A percentile compares a stretch with the other conserved stretches of the same genome.
These are phyloP conservation scores for Lipomyces sp. DNA, from an alignment of 805 yeast species.

Conservation along the genomic window DNA sequence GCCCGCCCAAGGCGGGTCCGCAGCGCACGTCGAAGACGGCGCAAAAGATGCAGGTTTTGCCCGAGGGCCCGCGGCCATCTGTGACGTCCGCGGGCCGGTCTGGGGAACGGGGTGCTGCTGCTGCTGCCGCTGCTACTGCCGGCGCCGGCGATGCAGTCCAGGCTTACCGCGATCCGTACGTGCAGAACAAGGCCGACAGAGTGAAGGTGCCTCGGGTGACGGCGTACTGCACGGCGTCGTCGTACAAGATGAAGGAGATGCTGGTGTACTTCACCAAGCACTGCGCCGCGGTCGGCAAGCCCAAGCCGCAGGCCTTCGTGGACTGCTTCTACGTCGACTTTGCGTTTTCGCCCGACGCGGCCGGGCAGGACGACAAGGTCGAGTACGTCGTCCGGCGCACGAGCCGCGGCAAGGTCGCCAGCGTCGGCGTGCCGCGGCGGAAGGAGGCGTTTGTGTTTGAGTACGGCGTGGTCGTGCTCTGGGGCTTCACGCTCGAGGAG, in stretches of 20 bases:
- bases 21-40: slow-evolving; percentile 81
- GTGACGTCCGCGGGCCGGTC: slow-evolving; percentile 1
- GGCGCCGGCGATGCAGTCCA: slow-evolving; percentile 49
- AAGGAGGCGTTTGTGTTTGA: slow-evolving; percentile 67
- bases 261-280: slow-evolving; percentile 81
- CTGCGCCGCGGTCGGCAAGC: slow-evolving; percentile 47
- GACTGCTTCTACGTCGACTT: slow-evolving; percentile 69
- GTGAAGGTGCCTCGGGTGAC: slow-evolving; percentile 88
- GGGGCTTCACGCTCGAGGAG: slow-evolving; percentile 90
- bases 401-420: not conserved
- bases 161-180: slow-evolving; percentile 80
- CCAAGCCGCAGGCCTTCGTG: slow-evolving; percentile 80
- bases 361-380: not conserved
- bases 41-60: slow-evolving; percentile 83
- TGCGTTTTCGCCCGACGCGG: not conserved
- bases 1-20: slow-evolving; percentile 37
- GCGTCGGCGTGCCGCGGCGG: not conserved
- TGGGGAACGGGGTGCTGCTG: slow-evolving; percentile 1
- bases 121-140: not conserved
- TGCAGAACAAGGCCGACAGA: slow-evolving; percentile 80
- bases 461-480: slow-evolving; percentile 93
- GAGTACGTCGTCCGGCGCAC: not conserved
- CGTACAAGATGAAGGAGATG: slow-evolving; percentile 83
- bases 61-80: slow-evolving; percentile 51
- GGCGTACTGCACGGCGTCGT: slow-evolving; percentile 93